These are phyloP conservation scores for Torulaspora delbrueckii DNA, from an alignment of 805 yeast species.

Conservation along the genomic window DNA sequence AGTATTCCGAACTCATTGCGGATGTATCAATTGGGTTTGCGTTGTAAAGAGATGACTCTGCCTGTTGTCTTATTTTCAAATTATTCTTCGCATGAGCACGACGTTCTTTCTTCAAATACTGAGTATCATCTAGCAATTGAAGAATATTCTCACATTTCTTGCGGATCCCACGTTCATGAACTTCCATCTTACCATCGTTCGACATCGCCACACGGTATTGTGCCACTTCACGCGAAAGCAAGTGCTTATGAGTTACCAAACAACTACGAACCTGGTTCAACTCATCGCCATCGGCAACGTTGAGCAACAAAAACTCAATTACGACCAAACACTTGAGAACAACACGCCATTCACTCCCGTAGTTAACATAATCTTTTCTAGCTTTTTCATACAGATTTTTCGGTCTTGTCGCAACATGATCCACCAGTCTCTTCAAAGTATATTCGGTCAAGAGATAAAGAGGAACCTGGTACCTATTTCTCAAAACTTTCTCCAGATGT, in stretches of 20 bases:
- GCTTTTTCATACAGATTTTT: slow-evolving; percentile 38
- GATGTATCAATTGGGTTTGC: slow-evolving; percentile 26
- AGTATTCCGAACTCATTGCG: background rate
- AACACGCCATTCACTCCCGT: slow-evolving; percentile 41
- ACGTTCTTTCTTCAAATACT: slow-evolving; percentile 31
- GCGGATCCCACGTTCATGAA: slow-evolving; percentile 36
- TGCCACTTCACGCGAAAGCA: slow-evolving; percentile 30
- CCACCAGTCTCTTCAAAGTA: slow-evolving; percentile 34
- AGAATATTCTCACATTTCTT: slow-evolving; percentile 34
- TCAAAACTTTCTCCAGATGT: slow-evolving; percentile 37
- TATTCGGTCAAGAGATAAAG: slow-evolving; percentile 34
- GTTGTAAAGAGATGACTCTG: slow-evolving; percentile 17
- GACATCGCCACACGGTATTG: slow-evolving; percentile 32
- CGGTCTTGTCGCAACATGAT: slow-evolving; percentile 36
- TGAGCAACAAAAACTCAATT: slow-evolving; percentile 34
- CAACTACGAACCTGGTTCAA: slow-evolving; percentile 32
- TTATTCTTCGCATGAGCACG: slow-evolving; percentile 28
- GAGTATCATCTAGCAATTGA: slow-evolving; percentile 29
- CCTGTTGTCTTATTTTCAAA: slow-evolving; percentile 29
- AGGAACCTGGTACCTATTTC: slow-evolving; percentile 31
- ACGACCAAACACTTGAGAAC: slow-evolving; percentile 38
- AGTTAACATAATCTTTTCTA: slow-evolving; percentile 38
- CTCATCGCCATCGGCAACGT: slow-evolving; percentile 33
- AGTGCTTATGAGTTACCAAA: slow-evolving; percentile 32
- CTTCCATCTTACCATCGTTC: slow-evolving; percentile 37